Evolutionary conservation across 2,329 filamentous ascomycete genomes (phyloP), one percentile per base, ranked within the genome.

Genomic region (Trichoderma sp.): DNA sequence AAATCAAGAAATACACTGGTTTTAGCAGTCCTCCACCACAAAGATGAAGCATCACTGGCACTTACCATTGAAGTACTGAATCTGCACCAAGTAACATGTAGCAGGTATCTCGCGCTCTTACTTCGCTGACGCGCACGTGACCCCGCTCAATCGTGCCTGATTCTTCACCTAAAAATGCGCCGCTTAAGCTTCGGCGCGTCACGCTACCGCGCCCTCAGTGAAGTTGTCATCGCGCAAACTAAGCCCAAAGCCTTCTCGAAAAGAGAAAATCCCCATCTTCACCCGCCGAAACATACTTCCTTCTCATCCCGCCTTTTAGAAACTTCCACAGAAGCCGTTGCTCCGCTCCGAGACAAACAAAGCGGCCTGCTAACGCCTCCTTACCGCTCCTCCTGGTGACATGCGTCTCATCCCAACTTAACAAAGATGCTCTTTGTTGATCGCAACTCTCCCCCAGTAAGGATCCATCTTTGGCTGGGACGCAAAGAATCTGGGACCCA

Each of bases 181-280:
- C 76, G 76, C 75, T 72, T 78, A 78, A 78, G 75, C 76, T 60
- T 78, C 76, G 76, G 76, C 73, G 76, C 71, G 72, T 71, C 74
- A 75, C 76, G 74, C 56, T 69, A 37, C 57, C 39, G 67, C 64
- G 67, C 64, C 61, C 39, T 45, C 63, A 52, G 45, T 52, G 27
- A 56, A 56, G 63, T 32, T 66, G 27, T 64, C 70, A 72, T 73
- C 73, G 71, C 72, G 63, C 67, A 70, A 73, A 73, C 71, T 72
- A 74, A 67, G 34, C 42, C 45, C 63, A 34, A 68, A 50, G 19
- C 42, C 39, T 35, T 13, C 29, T 19, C 39, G 56, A 50, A 29
- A 25, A 56, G 35, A 63, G 6, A 27, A 9, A 37, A 63, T 22
- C n/a, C n/a, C n/a, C 64, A 45, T 12, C 42, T 17, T 17, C 29